Evolutionary conservation across 495 filamentous ascomycete species (phyloP).

Genomic region (Trichoderma erinaceum): DNA sequence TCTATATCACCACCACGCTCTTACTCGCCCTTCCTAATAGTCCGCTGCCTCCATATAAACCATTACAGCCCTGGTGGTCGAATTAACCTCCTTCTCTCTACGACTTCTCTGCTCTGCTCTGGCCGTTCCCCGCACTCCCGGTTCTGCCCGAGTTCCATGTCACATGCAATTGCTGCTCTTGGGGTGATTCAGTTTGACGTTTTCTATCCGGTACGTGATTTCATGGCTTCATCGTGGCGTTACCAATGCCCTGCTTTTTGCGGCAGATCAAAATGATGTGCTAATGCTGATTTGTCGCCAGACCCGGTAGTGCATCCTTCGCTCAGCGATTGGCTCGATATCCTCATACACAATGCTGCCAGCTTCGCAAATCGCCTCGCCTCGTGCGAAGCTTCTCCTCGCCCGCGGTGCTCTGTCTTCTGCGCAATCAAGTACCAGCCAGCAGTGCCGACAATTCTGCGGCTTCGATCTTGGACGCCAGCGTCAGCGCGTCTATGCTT

Average conservation of each 20-base stretch:
- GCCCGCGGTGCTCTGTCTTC: slow-evolving; percentile 19
- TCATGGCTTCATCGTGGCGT: neutral
- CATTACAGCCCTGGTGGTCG: neutral
- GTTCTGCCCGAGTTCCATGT: slow-evolving; percentile 13
- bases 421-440: neutral
- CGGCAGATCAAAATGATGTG: neutral
- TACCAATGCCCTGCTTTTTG: neutral
- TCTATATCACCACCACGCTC: neutral
- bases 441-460: slow-evolving; percentile 32
- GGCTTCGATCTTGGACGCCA: slow-evolving; percentile 41
- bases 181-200: slow-evolving; percentile 11
- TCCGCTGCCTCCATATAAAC: neutral
- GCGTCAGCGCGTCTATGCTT: slow-evolving; percentile 31
- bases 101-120: neutral
- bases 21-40: neutral
- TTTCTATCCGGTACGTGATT: neutral
- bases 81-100: neutral
- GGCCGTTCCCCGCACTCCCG: slow-evolving; percentile 7
- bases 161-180: slow-evolving; percentile 14
- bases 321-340: slow-evolving; percentile 3
- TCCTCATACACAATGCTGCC: neutral
- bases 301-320: neutral
- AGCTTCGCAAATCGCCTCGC: slow-evolving; percentile 19
- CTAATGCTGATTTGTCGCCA: neutral
- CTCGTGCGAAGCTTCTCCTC: slow-evolving; percentile 28